Evolutionary conservation across 2,329 filamentous ascomycete species (phyloP).

Genomic region (Colletotrichum eleusines): DNA sequence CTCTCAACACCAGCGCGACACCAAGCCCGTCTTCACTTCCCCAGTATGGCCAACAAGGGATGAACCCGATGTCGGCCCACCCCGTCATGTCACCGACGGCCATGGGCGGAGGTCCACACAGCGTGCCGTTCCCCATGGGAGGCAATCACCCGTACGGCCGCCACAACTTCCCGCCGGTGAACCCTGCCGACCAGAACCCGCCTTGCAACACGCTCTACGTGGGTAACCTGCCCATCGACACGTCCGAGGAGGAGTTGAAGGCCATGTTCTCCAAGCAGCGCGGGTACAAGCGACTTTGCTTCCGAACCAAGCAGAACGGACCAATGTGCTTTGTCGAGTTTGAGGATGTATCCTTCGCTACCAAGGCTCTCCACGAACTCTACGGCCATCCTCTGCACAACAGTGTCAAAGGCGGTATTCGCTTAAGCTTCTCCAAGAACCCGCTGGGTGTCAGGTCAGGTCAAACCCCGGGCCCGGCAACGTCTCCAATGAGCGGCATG

Average conservation of each 20-base stretch:
- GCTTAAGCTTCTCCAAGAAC: slow-evolving; percentile 97
- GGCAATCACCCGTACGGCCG: slow-evolving; percentile 52
- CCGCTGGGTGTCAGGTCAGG: slow-evolving; percentile 90
- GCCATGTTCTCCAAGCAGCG: slow-evolving; percentile 92
- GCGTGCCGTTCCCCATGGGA: slow-evolving; percentile 51
- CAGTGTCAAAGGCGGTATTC: slow-evolving; percentile 93
- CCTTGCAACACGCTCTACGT: slow-evolving; percentile 99
- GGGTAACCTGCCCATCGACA: slow-evolving; percentile 93
- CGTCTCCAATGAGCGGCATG: slow-evolving; percentile 67
- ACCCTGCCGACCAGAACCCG: slow-evolving; percentile 95
- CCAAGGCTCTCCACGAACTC: slow-evolving; percentile 88
- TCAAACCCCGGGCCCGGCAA: slow-evolving; percentile 65
- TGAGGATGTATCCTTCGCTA: slow-evolving; percentile 91
- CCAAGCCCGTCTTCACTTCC: slow-evolving; percentile 65
- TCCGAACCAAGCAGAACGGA: slow-evolving; percentile 93
- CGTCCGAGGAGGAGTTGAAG: slow-evolving; percentile 95
- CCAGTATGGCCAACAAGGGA: slow-evolving; percentile 53
- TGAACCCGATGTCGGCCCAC: slow-evolving; percentile 53
- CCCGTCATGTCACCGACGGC: slow-evolving; percentile 68
- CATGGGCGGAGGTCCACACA: slow-evolving; percentile 57
- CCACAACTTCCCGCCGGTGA: slow-evolving; percentile 82
- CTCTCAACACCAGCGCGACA: slow-evolving; percentile 73
- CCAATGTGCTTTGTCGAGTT: slow-evolving; percentile 99
- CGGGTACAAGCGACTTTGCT: slow-evolving; percentile 95
- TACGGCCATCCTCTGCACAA: slow-evolving; percentile 91